These are phyloP conservation scores for Chalara sp. DNA, from an alignment of 2,329 filamentous ascomycete species.

Conservation along the genomic window DNA sequence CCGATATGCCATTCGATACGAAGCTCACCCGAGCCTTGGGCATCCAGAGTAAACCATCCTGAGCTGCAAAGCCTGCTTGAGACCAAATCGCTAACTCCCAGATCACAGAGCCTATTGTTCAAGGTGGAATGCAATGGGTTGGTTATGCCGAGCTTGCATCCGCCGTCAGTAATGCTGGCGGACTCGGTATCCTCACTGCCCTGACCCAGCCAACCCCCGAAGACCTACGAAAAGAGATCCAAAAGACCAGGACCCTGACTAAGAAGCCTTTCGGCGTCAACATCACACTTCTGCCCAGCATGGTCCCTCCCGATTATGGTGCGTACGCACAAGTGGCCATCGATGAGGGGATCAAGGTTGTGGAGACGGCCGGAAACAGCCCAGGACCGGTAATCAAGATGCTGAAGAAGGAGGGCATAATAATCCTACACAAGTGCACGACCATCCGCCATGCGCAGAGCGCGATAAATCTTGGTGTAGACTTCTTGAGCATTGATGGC, in stretches of 20 bases:
- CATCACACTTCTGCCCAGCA: conserved; percentile 83
- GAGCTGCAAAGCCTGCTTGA: not conserved
- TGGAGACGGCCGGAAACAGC: conserved; percentile 87
- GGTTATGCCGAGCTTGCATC: conserved; percentile 74
- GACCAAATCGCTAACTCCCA: not conserved
- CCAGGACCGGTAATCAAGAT: conserved; percentile 86
- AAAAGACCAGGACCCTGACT: conserved; percentile 74
- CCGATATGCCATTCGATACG: conserved; percentile 32
- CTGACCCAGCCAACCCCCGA: conserved; percentile 91
- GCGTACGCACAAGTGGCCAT: conserved; percentile 91
- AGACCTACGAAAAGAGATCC: conserved; percentile 90
- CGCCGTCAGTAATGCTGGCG: conserved; percentile 75
- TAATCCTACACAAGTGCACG: conserved; percentile 94
- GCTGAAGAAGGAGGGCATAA: conserved; percentile 73
- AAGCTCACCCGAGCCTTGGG: conserved; percentile 31
- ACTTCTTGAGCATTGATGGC: conserved; percentile 94
- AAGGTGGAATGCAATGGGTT: conserved; percentile 84
- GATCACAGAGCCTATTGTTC: conserved; percentile 65
- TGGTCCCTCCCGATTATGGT: conserved; percentile 85
- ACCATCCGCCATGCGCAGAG: conserved; percentile 89
- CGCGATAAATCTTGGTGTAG: conserved; percentile 88
- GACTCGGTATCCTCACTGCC: conserved; percentile 75
- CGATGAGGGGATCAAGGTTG: conserved; percentile 84
- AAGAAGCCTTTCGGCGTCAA: conserved; percentile 84
- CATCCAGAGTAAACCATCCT: conserved; percentile 31